Base-by-base conservation (phyloP, 2,329 filamentous ascomycete species). In the Xylariales sp. region DNA sequence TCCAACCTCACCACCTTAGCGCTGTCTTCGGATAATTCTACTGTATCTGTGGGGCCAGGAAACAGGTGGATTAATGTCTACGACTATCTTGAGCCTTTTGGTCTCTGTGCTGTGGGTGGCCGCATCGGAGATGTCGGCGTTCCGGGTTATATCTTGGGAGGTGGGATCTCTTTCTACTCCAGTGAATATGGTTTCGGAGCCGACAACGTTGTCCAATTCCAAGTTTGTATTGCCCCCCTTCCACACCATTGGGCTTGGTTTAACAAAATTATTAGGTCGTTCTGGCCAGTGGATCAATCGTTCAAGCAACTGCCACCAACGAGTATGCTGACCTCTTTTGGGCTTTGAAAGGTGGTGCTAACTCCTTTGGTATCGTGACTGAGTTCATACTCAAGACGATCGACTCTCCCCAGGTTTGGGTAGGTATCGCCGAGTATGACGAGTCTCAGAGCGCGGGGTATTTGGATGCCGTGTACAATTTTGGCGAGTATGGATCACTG, bases 201-300 rank as follows among this genome's bases (percentile, higher is more conserved):
- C 38, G 67, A 69, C 42, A 60, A 55, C 14, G 55, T 70, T 13
- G 41, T 53, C 15, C 62, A 59, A 33, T 66, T 52, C n/a, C n/a
- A n/a, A n/a, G n/a, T n/a, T n/a, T n/a, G n/a, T n/a, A n/a, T n/a
- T n/a, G n/a, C n/a, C n/a, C n/a, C n/a, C n/a, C n/a, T n/a, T n/a
- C n/a, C n/a, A n/a, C n/a, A n/a, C n/a, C n/a, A n/a, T n/a, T n/a
- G n/a, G n/a, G n/a, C n/a, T n/a, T n/a, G n/a, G n/a, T n/a, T n/a
- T n/a, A n/a, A n/a, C n/a, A n/a, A n/a, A n/a, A n/a, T n/a, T n/a
- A n/a, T 16, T 8, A 15, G 31, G 19, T 17, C n/a, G 20, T 33
- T 7, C 19, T 33, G 5, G 10, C 19, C 3, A 23, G 14, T 8
- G 31, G 31, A 2, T 10, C 15, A 15, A 5, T 33, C 17, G 31